These are phyloP conservation scores for Luffa acutangula DNA, from an alignment of 306 rosid genomes.

Conservation along the genomic window DNA sequence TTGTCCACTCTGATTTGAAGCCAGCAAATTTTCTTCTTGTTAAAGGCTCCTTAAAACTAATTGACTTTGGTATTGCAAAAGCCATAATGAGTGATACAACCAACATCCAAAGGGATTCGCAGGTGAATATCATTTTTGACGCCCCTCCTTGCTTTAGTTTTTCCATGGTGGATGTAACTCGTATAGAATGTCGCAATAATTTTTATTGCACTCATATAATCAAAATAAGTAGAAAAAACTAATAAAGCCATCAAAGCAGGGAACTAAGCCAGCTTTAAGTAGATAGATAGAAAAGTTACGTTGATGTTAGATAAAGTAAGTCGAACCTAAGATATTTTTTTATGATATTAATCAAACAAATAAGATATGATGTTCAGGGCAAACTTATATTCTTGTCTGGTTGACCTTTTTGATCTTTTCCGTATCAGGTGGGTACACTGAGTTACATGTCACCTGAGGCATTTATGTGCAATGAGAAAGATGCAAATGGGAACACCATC, in stretches of 20 bases:
- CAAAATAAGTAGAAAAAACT: no score
- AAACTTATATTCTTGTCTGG: not conserved
- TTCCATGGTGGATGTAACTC: not conserved
- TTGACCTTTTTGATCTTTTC: not conserved
- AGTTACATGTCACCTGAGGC: slow-evolving; percentile 99
- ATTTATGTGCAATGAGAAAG: slow-evolving; percentile 85
- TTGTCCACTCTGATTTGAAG: slow-evolving; percentile 94
- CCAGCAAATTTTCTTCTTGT: slow-evolving; percentile 96
- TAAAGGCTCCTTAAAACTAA: slow-evolving; percentile 84
- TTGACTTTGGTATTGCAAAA: slow-evolving; percentile 95
- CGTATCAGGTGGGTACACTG: slow-evolving; percentile 69
- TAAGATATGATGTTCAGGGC: not conserved
- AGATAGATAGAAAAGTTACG: no score
- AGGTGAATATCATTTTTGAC: slow-evolving; percentile 32
- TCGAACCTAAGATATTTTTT: no score
- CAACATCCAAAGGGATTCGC: slow-evolving; percentile 89
- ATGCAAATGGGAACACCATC: slow-evolving; percentile 74
- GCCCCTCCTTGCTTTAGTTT: not conserved
- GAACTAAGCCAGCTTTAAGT: no score
- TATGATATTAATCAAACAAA: not conserved
- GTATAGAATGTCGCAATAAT: not conserved
- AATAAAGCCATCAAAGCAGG: no score
- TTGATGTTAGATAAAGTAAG: no score
- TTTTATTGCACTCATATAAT: not conserved
- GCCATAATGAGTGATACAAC: slow-evolving; percentile 97